Percentiles rank a stretch among this genome's conserved stretches.
phyloP scores from a whole-genome alignment of 345 rosid species.

The Raphanus sativus region DNA sequence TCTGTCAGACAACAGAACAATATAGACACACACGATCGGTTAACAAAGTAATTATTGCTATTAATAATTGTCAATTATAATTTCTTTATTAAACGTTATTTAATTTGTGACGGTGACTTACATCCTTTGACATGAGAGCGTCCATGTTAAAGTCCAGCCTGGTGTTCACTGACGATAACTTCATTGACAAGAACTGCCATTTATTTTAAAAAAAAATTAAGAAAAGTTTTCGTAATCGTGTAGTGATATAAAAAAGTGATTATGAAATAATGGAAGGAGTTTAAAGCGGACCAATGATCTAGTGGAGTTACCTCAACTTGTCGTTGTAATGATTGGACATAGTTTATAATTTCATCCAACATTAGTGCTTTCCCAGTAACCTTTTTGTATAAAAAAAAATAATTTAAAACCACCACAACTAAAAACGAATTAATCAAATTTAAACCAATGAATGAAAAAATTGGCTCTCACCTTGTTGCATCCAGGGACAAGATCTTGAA shows the following conservation, averaged over 20 bases:
- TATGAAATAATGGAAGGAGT: slow-evolving; percentile 24
- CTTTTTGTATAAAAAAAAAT: slow-evolving; percentile 26
- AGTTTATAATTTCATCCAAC: slow-evolving; percentile 91
- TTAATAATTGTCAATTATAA: slow-evolving; percentile 11
- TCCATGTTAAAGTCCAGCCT: slow-evolving; percentile 69
- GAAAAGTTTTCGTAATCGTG: neutral
- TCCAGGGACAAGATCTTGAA: slow-evolving; percentile 95
- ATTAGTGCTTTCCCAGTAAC: slow-evolving; percentile 85
- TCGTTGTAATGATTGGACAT: slow-evolving; percentile 85
- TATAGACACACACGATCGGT: slow-evolving; percentile 16
- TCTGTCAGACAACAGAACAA: slow-evolving; percentile 23
- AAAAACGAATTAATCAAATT: neutral
- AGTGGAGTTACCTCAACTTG: slow-evolving; percentile 81
- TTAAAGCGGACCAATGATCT: slow-evolving; percentile 16
- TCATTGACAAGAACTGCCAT: slow-evolving; percentile 89
- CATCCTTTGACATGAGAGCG: slow-evolving; percentile 62
- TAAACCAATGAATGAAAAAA: neutral
- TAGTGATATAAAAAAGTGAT: slow-evolving; percentile 25
- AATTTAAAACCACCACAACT: slow-evolving; percentile 4
- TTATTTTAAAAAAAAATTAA: neutral
- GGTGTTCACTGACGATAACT: slow-evolving; percentile 83
- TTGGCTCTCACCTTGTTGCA: slow-evolving; percentile 69
- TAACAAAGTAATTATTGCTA: slow-evolving; percentile 9
- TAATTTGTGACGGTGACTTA: slow-evolving; percentile 47
- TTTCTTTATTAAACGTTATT: neutral